phyloP scores from a whole-genome alignment of 208 protist genomes.

The Perkinsela sp. region DNA sequence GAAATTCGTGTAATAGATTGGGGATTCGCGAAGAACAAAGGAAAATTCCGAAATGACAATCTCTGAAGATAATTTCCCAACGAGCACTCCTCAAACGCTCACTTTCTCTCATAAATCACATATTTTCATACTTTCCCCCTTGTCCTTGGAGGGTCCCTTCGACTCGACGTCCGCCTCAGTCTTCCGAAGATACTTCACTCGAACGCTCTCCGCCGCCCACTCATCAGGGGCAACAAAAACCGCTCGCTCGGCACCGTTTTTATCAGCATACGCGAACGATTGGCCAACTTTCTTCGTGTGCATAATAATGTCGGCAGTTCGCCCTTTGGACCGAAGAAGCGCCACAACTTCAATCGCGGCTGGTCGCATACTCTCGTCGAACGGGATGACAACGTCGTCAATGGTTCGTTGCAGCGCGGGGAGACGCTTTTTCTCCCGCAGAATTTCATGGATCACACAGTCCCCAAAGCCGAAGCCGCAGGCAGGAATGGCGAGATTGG shows the following conservation, averaged over 20 bases:
- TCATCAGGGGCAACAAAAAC: conserved; percentile 73
- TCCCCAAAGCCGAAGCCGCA: conserved; percentile 81
- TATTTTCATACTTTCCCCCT: conserved; percentile 19
- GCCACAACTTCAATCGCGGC: conserved; percentile 33
- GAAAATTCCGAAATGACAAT: not conserved
- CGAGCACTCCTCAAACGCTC: too few relatives aligned
- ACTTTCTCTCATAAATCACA: conserved; percentile 6
- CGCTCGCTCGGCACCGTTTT: conserved; percentile 44
- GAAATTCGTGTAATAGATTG: not conserved
- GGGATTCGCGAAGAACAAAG: not conserved
- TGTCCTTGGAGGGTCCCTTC: conserved; percentile 8
- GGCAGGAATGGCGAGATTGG: conserved; percentile 51
- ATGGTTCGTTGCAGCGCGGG: conserved; percentile 17
- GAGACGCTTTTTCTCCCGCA: conserved; percentile 59
- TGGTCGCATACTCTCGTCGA: conserved; percentile 61
- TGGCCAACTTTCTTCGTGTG: conserved; percentile 61
- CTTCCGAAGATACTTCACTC: conserved; percentile 65
- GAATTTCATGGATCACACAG: conserved; percentile 74
- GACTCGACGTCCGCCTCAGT: conserved; percentile 15
- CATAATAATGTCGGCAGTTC: conserved; percentile 58
- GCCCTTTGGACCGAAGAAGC: conserved; percentile 29
- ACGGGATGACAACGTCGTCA: conserved; percentile 65
- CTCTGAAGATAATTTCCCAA: not conserved
- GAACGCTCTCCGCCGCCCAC: conserved; percentile 51
- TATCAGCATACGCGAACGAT: conserved; percentile 77